Evolutionary conservation across 768 basidiomycete species (phyloP).

Genomic region (Pilatotrama ljubarskyi): DNA sequence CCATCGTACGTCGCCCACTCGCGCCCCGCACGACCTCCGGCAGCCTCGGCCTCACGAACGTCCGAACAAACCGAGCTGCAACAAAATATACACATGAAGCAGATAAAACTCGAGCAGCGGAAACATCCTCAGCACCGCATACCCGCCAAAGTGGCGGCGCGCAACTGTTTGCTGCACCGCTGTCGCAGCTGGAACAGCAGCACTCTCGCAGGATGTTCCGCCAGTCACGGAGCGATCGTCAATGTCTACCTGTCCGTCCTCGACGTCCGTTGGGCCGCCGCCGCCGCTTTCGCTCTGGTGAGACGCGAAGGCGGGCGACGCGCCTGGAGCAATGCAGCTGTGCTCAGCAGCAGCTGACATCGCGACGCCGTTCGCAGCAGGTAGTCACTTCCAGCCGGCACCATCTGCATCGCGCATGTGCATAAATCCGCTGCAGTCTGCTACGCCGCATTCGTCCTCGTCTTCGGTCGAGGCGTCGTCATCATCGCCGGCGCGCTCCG

Average conservation of each 20-base stretch:
- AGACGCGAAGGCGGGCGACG: not conserved
- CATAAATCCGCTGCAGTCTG: not conserved
- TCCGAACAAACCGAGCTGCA: slow-evolving; percentile 26
- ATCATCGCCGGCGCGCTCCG: slow-evolving; percentile 40
- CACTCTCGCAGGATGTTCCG: slow-evolving; percentile 1
- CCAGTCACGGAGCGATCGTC: slow-evolving; percentile 8
- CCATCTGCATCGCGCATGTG: not conserved
- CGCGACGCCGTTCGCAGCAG: not conserved
- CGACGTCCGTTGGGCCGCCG: not conserved
- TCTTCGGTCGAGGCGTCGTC: slow-evolving; percentile 44
- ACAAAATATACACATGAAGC: slow-evolving; percentile 30
- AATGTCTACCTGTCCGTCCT: not conserved
- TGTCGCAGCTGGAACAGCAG: not conserved
- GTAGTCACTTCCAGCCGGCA: slow-evolving; percentile 20
- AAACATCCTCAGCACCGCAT: slow-evolving; percentile 22
- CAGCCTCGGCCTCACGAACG: not conserved
- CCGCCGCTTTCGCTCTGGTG: not conserved
- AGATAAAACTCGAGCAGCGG: slow-evolving; percentile 28
- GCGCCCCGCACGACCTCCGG: not conserved
- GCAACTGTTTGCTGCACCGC: slow-evolving; percentile 13
- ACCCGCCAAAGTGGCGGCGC: slow-evolving; percentile 27
- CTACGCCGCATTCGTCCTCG: slow-evolving; percentile 28
- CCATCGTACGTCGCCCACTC: not conserved
- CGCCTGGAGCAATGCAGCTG: not conserved
- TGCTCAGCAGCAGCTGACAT: not conserved